A percentile compares a stretch with the other conserved stretches of the same genome.
phyloP scores from a whole-genome alignment of 176 grass and related monocot genomes.

The Sorghum bicolor region Sorghum_bicolor_NCBIv3 NC_012873.2:66149501-66150000 shows the following conservation, averaged over 20 bases:
- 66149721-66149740: background rate
- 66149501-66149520: background rate
- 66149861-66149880: background rate
- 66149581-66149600: conserved; percentile 56
- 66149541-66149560: background rate
- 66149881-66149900: background rate
- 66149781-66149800: conserved; percentile 99
- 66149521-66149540: conserved; percentile 22
- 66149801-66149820: conserved; percentile 77
- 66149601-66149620: conserved; percentile 96
- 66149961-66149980: background rate
- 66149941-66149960: background rate
- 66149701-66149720: background rate
- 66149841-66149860: conserved; percentile 35
- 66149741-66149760: conserved; percentile 90
- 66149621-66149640: conserved; percentile 91
- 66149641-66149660: conserved; percentile 58
- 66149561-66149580: background rate
- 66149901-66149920: background rate
- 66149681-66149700: background rate
- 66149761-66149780: conserved; percentile 91
- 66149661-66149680: background rate
- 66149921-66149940: background rate
- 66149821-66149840: conserved; percentile 91
- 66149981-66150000: background rate